phyloP scores from a whole-genome alignment of 108 stramenopile genomes.

The Mediolabrus comicus region DNA sequence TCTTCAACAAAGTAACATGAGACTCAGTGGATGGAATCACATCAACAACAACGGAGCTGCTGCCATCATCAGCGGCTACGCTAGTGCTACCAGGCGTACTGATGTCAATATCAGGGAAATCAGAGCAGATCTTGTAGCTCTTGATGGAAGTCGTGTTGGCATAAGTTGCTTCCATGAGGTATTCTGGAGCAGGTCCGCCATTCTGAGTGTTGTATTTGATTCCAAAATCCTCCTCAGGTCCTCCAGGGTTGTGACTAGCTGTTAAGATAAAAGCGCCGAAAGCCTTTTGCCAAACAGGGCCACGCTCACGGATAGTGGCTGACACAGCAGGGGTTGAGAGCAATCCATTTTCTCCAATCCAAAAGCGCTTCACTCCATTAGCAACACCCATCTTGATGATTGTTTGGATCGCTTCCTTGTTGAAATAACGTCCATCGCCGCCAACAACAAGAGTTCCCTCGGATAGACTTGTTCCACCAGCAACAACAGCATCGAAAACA shows the following conservation, averaged over 20 bases:
- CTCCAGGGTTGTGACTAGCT: constrained; percentile 99
- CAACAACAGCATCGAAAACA: constrained; percentile 91
- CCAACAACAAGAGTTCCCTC: constrained; percentile 94
- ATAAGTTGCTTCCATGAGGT: constrained; percentile 91
- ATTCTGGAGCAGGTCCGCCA: constrained; percentile 97
- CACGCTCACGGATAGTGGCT: constrained; percentile 94
- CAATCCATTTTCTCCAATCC: constrained; percentile 96
- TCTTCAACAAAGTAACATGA: constrained; percentile 92
- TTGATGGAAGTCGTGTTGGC: constrained; percentile 86
- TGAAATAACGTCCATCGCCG: constrained; percentile 99
- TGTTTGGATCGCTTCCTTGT: constrained; percentile 93
- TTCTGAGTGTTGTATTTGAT: constrained; percentile 99
- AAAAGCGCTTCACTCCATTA: constrained; percentile 94
- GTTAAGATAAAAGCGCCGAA: constrained; percentile 99
- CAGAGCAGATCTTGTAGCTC: constrained; percentile 87
- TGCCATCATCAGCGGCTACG: constrained; percentile 78
- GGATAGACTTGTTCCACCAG: constrained; percentile 80
- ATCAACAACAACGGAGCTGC: constrained; percentile 82
- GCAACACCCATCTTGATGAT: constrained; percentile 96
- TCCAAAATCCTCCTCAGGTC: constrained; percentile 98
- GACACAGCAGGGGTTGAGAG: constrained; percentile 98
- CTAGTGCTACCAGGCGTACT: constrained; percentile 67
- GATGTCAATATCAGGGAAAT: constrained; percentile 93
- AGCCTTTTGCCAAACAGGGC: constrained; percentile 94
- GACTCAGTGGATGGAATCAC: constrained; percentile 83